Base-by-base conservation (phyloP, 208 protist genomes). In the Acanthamoeba sp. region DNA sequence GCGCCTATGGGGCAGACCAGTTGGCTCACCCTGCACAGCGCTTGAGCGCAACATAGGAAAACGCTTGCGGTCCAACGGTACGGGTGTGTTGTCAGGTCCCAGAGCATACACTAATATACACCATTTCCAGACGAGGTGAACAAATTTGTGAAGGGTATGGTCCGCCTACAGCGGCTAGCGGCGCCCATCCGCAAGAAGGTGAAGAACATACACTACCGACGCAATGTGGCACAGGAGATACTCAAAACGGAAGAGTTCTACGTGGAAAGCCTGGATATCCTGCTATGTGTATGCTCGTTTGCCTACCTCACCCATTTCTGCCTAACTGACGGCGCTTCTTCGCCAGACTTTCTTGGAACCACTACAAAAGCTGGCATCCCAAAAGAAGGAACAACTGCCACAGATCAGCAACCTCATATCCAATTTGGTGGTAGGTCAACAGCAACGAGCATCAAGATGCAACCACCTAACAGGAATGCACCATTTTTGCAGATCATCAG, bases 161-260 rank as follows among this genome's bases (percentile, higher is more conserved):
- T 40, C 10, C 64, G 64, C 64, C 20, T 73, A 4, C 64, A 73
- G 64, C 34, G 64, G 34, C 64, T 40, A 6, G 64, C 64, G 27
- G 32, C 64, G 27, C 32, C 64, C 14, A 24, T 36, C 64, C 64
- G 64, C 32, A 73, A 73, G 64, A 73, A 38, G 10, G 78, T 50
- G 14, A 87, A 59, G 78, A 87, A 87, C 50, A 52, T 55, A 10
- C 32, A 32, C 27, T 87, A 87, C 27, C 78, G 78, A 18, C 22
- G 40, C 5, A 87, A 87, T 38, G 78, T 87, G 32, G 78, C 78
- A 6, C 24, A 7, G 0, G 78, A 87, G 32, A 87, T 87, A 18
- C 78, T 87, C n/a, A 42, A 87, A n/a, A 87, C 78, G 2, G 78
- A 87, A 38, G 78, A 87, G n/a, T 27, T 87, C n/a, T 87, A 87